Base-by-base conservation (phyloP, 2,329 filamentous ascomycete genomes). In the Botrytis aclada region DNA sequence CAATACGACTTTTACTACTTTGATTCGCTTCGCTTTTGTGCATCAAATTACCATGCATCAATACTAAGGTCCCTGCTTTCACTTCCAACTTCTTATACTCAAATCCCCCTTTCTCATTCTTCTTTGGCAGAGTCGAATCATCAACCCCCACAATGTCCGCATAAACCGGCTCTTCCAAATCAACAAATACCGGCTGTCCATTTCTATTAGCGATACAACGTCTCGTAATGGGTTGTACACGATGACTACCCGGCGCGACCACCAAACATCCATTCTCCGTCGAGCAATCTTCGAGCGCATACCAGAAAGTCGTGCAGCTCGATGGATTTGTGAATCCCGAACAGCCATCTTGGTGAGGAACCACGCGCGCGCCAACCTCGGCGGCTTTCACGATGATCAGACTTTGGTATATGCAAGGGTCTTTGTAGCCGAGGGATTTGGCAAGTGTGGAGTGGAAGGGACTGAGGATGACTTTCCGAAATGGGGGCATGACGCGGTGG, bases 41-140 rank as follows among this genome's bases (percentile, higher is more conserved):
- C 67, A 70, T 70, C 4, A 70, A 12, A 70, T 70, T 70, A 16
- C 67, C 56, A 70, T 70, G 67, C 67, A 70, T 70, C 56, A 70
- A 61, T 20, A 70, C 18, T 22, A 70, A 32, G 4, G 56, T 70
- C 9, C 67, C 67, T 9, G 67, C 67, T 47, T 39, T 2, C n/a
- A 70, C 67, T 25, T 70, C 67, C 56, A 70, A 47, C 16, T 70
- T 70, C 67, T 29, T 47, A 39, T 70, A 70, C 22, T 51, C 56
- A 12, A 61, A 47, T 7, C 39, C 67, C 1, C 67, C 56, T 10
- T 16, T 22, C 9, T n/a, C 56, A 39, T 51, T 51, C 6, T 29
- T 62, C 18, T 39, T 25, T 6, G 54, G 56, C 1, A 62, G 29
- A 25, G 12, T 43, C 41, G 20, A 20, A 61, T 61, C 67, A 22